Evolutionary conservation across 2,329 filamentous ascomycete species (phyloP).

Genomic region (Berkeleyomyces basicola): DNA sequence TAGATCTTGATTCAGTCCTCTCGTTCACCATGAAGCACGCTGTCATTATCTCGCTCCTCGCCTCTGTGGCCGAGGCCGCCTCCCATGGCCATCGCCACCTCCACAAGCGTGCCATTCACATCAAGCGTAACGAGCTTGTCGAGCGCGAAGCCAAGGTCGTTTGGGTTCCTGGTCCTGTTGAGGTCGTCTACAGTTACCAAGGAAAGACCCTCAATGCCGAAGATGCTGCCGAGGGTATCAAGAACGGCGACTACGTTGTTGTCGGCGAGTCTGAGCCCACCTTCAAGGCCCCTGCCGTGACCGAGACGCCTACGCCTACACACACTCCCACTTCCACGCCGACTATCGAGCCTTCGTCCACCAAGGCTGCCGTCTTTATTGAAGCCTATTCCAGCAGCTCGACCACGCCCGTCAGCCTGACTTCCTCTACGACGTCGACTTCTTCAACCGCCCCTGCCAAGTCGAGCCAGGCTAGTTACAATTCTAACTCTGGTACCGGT

Average conservation of each 20-base stretch:
- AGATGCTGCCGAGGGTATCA: conserved; percentile 55
- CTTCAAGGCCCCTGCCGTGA: conserved; percentile 24
- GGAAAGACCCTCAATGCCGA: conserved; percentile 42
- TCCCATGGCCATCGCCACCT: conserved; percentile 12
- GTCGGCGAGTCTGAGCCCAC: conserved; percentile 39
- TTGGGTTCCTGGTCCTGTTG: conserved; percentile 42
- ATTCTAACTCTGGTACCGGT: conserved; percentile 28
- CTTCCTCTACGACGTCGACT: neutral
- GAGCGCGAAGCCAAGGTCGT: conserved; percentile 28
- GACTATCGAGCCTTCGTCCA: neutral
- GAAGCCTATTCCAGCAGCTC: conserved; percentile 16
- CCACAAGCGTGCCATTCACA: conserved; percentile 10
- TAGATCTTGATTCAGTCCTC: neutral
- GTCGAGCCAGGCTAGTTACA: conserved; percentile 12
- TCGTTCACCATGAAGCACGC: conserved; percentile 11
- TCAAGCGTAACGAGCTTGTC: conserved; percentile 27
- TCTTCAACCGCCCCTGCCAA: neutral
- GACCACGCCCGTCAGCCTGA: conserved; percentile 32
- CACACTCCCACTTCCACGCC: conserved; percentile 19
- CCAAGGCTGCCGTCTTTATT: neutral
- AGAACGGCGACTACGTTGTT: conserved; percentile 52
- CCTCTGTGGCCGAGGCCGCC: conserved; percentile 12
- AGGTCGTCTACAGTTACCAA: conserved; percentile 50
- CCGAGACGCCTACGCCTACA: conserved; percentile 28
- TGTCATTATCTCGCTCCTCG: conserved; percentile 10